These are phyloP conservation scores for Ceratobasidium sp. DNA, from an alignment of 1,284 basidiomycete genomes.

Conservation along the genomic window DNA sequence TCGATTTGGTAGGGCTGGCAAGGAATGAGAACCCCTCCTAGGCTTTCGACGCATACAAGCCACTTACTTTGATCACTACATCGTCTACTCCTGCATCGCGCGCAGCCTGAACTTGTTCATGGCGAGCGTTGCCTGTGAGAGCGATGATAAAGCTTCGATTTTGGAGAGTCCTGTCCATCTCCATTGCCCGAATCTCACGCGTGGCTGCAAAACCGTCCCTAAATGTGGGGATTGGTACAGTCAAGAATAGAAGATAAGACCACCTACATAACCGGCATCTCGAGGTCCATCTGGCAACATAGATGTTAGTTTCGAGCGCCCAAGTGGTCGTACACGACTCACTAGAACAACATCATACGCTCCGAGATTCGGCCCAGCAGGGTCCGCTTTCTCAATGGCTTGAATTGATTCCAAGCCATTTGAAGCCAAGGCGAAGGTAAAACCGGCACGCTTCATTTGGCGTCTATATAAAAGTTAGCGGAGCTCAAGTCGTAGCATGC, in stretches of 20 bases:
- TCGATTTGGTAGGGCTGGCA: conserved; percentile 39
- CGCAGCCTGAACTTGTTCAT: conserved; percentile 36
- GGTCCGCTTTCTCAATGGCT: conserved; percentile 43
- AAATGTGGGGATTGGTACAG: background rate
- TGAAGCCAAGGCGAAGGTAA: conserved; percentile 47
- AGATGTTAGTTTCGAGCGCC: too few relatives aligned
- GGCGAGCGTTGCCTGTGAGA: conserved; percentile 50
- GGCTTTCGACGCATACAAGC: too few relatives aligned
- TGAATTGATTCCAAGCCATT: conserved; percentile 51
- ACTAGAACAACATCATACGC: conserved; percentile 50
- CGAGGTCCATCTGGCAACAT: conserved; percentile 50
- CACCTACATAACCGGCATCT: conserved; percentile 51
- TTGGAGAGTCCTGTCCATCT: conserved; percentile 46
- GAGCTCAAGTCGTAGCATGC: too few relatives aligned
- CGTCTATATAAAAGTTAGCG: conserved; percentile 39
- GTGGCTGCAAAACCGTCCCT: conserved; percentile 50
- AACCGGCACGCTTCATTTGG: conserved; percentile 50
- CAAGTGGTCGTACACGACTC: background rate
- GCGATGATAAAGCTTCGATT: conserved; percentile 49
- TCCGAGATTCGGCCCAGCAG: conserved; percentile 8
- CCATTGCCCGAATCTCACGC: conserved; percentile 49
- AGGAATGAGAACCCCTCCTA: background rate
- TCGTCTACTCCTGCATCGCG: conserved; percentile 40
- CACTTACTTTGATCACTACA: conserved; percentile 39
- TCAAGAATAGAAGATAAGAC: background rate